Evolutionary conservation across 805 yeast species (phyloP), one percentile per base, ranked within the genome.

Genomic region (Starmerella lactis-condensi): DNA sequence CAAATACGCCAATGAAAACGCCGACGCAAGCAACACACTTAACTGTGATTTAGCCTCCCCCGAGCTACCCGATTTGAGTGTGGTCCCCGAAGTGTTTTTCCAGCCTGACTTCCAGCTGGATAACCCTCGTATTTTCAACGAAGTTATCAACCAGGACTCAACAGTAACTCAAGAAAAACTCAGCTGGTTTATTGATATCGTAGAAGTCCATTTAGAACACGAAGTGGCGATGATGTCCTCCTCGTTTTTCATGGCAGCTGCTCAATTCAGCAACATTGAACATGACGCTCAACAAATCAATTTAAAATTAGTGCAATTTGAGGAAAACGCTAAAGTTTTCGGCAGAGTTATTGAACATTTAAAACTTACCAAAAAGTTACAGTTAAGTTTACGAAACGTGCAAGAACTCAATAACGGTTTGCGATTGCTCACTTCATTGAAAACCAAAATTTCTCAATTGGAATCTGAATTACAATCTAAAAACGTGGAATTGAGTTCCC

Each of bases 221-320:
- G 93, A 82, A 51, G 81, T 89, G 20, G 75, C 93, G 3, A 67
- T 68, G 40, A 75, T 93, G 0, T 78, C 94, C 0, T 69, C 71
- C 32, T 72, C 83, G 6, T 85, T 89, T 47, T 82, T 82, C 53
- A 69, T 69, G 31, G 83, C 94, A 0, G 57, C 91, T 33, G 78
- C 72, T 32, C 92, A 81, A 39, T 64, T 89, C 34, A 71, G 72
- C 43, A 60, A 58, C 6, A 70, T 83, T 22, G 67, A 72, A 27
- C 24, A 26, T 6, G 39, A 39, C 29, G 46, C 47, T 2, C 27
- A 26, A 2, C 17, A 20, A 4, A 34, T 40, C 3, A 47, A 52
- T 2, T 67, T 65, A 38, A 34, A 39, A 16, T 67, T 83, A 3
- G 53, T 58, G 9, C 48, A 51, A 9, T 64, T 82, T 16, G 57